These are phyloP conservation scores for Postia placenta DNA, from an alignment of 768 basidiomycete genomes.

Conservation along the genomic window DNA sequence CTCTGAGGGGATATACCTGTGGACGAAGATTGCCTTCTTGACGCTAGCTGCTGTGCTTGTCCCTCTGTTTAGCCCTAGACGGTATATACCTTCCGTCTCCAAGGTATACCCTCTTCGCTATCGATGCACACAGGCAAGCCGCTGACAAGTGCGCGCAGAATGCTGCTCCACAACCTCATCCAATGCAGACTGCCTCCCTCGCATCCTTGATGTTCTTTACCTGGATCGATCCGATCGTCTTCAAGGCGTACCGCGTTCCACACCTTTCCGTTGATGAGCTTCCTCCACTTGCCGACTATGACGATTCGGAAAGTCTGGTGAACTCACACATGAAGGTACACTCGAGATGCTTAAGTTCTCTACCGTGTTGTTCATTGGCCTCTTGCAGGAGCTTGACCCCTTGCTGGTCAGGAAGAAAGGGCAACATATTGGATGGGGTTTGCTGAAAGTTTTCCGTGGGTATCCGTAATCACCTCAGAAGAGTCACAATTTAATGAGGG, in stretches of 20 bases:
- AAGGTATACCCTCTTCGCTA: constrained; percentile 27
- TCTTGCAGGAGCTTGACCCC: constrained; percentile 29
- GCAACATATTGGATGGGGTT: constrained; percentile 26
- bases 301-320: constrained; percentile 28
- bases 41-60: constrained; percentile 38
- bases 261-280: constrained; percentile 37
- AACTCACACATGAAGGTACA: constrained; percentile 11
- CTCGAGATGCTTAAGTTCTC: background rate
- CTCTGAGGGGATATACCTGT: constrained; percentile 42
- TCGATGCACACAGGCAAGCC: constrained; percentile 2
- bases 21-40: constrained; percentile 46
- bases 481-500: too few relatives aligned
- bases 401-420: constrained; percentile 20
- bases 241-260: constrained; percentile 33
- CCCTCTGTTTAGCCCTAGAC: constrained; percentile 49
- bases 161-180: constrained; percentile 18
- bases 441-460: constrained; percentile 18
- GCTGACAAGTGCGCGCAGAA: constrained; percentile 3
- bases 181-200: constrained; percentile 25
- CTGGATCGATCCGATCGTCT: constrained; percentile 50
- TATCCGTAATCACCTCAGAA: constrained; percentile 23
- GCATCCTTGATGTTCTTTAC: constrained; percentile 34
- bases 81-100: constrained; percentile 53
- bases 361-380: constrained; percentile 13
- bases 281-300: constrained; percentile 46